Evolutionary conservation across 2,329 filamentous ascomycete species (phyloP).

Genomic region (Verticillium longisporum): DNA sequence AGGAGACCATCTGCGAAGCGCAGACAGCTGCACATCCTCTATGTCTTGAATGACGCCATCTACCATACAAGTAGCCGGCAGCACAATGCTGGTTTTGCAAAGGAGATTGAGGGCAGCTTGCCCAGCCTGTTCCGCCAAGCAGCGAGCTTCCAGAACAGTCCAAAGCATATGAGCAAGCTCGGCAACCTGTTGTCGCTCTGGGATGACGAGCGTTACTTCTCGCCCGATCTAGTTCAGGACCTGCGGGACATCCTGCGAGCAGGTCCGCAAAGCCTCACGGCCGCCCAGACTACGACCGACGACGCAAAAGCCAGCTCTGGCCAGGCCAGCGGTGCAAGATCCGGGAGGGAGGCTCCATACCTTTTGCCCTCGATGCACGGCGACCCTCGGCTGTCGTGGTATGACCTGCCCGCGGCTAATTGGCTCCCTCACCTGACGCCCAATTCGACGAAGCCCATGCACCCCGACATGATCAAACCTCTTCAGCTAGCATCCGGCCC

Average conservation of each 20-base stretch:
- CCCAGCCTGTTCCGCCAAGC: slow-evolving; percentile 55
- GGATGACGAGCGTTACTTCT: slow-evolving; percentile 60
- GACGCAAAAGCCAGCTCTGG: slow-evolving; percentile 9
- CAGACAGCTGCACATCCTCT: slow-evolving; percentile 68
- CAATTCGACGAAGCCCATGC: slow-evolving; percentile 69
- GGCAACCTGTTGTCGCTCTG: slow-evolving; percentile 61
- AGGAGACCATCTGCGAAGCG: slow-evolving; percentile 51
- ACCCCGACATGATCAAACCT: slow-evolving; percentile 62
- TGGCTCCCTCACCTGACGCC: slow-evolving; percentile 73
- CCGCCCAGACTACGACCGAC: slow-evolving; percentile 10
- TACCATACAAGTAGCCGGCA: slow-evolving; percentile 56
- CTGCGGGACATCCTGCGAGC: slow-evolving; percentile 50
- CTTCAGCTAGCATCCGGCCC: slow-evolving; percentile 63
- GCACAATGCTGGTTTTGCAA: slow-evolving; percentile 43
- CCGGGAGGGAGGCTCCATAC: slow-evolving; percentile 55
- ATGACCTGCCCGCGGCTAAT: slow-evolving; percentile 76
- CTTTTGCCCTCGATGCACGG: slow-evolving; percentile 72
- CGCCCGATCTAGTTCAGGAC: slow-evolving; percentile 42
- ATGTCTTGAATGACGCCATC: slow-evolving; percentile 71
- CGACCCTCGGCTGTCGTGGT: slow-evolving; percentile 65
- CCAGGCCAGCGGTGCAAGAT: slow-evolving; percentile 20
- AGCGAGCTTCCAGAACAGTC: slow-evolving; percentile 49
- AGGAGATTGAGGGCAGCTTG: slow-evolving; percentile 51
- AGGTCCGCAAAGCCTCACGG: background rate
- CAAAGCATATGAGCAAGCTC: slow-evolving; percentile 62